Evolutionary conservation across 805 yeast genomes (phyloP), one percentile per base, ranked within the genome.

Genomic region (Yarrowia sp.): DNA sequence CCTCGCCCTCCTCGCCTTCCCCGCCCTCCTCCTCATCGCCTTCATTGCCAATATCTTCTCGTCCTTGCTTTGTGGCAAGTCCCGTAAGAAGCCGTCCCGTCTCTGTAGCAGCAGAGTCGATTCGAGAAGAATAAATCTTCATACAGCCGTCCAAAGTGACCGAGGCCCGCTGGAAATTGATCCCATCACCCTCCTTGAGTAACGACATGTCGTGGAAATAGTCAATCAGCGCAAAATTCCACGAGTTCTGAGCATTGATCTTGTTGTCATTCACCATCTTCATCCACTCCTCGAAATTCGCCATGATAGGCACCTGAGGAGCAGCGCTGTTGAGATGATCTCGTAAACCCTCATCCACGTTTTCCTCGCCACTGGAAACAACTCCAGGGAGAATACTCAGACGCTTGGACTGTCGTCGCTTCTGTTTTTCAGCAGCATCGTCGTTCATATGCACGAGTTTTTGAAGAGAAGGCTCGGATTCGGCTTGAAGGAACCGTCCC

Each of bases 71-170:
- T 69, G 72, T 69, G 61, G 92, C 87, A 68, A 91, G 78, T 3
- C 97, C 96, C 76, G 90, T 89, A 42, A 92, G 78, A 68, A 94
- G 80, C 72, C 87, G 86, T 1, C 97, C 96, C 0, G 98, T 92
- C 73, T 93, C 98, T 9, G 89, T 87, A 6, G 93, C 96, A 0
- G 92, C 96, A 0, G 97, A 89, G 73, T 93, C 98, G 24, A 94
- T 92, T 73, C 98, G 84, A 15, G 96, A 90, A 13, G 93, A 86
- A 75, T 94, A 94, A 66, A 94, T 91, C 79, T 92, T 92, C 40
- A 93, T 94, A 80, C 98, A 93, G 0, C 98, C 98, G 74, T 93
- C 98, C 24, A 94, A 80, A 0, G 98, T 91, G 2, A 96, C 92
- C 0, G 95, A 87, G 0, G 98, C 98, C 72, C 88, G 86, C 76